Evolutionary conservation across 176 grass and related monocot genomes (phyloP).

Genomic region (Oryza australiensis): DNA sequence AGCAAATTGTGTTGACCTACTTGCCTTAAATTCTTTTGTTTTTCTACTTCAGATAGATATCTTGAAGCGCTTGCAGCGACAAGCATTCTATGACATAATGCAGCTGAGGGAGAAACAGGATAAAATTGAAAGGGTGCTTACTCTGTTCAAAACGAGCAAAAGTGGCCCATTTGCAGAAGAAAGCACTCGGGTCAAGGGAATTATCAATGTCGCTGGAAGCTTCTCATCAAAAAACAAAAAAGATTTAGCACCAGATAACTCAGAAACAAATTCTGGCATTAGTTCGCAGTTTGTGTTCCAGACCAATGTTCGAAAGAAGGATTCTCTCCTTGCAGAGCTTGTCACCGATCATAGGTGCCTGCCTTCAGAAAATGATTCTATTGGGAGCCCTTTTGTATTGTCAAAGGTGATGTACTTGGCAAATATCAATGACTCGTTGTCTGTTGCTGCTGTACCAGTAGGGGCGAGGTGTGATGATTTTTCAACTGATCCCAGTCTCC

Average conservation of each 20-base stretch:
- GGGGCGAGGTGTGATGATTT: conserved; percentile 87
- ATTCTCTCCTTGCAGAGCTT: conserved; percentile 73
- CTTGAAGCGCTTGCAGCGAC: conserved; percentile 73
- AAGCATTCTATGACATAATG: conserved; percentile 81
- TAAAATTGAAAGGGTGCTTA: conserved; percentile 68
- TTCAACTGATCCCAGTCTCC: conserved; percentile 22
- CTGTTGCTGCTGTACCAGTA: conserved; percentile 57
- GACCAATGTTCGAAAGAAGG: conserved; percentile 64
- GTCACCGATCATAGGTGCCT: conserved; percentile 39
- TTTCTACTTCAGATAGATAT: conserved; percentile 51
- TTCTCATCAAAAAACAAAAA: conserved; percentile 22
- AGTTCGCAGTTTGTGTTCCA: conserved; percentile 73
- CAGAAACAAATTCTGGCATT: conserved; percentile 45
- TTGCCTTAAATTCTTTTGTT: not conserved
- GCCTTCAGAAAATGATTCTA: conserved; percentile 43
- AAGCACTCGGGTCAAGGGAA: conserved; percentile 62
- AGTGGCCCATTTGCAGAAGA: conserved; percentile 52
- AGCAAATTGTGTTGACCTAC: not conserved
- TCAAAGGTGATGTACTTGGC: conserved; percentile 80
- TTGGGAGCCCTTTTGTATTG: conserved; percentile 62
- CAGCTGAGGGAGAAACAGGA: conserved; percentile 78
- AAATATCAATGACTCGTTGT: conserved; percentile 53
- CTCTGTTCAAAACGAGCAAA: conserved; percentile 50
- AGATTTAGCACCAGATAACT: conserved; percentile 12
- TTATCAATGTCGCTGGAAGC: conserved; percentile 49